Base-by-base conservation (phyloP, 345 rosid genomes). In the Brassica carinata region DNA sequence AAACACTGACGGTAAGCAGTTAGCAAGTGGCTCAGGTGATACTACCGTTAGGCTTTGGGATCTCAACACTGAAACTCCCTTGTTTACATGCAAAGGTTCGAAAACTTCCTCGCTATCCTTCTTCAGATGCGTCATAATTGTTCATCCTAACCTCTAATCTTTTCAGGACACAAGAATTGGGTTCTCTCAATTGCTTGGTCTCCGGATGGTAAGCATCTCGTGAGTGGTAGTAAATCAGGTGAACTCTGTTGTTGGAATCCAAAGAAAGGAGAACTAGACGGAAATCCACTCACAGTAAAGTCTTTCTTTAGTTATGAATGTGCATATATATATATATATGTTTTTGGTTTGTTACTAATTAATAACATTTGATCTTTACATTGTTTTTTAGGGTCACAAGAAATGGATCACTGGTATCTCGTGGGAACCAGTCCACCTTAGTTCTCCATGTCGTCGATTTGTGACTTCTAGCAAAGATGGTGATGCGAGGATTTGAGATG, bases 1-100 rank as follows among this genome's bases (percentile, higher is more conserved):
- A n/a, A n/a, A n/a, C n/a, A n/a, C 98, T 48, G 97, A 96, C 51
- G 97, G 99, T 66, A 84, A 85, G 48, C 95, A 87, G 15, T 86
- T 96, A 87, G 99, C 98, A 2, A 96, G 98, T 88, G 97, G 98
- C 71, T 96, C 97, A 4, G 98, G 98, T 73, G 99, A 96, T 82
- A 91, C 97, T 58, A 92, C 97, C 53, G 97, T 96, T 78, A 88
- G 98, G 69, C 82, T 96, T 59, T 96, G 98, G 98, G 99, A 96
- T 88, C 91, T 94, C 67, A 88, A 79, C 71, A 96, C 96, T 29
- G 94, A 96, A 85, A 94, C 98, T 43, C 98, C 97, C 59, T 75
- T 92, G 92, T 96, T 90, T 86, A 94, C 95, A 58, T 94, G 97
- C 80, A 86, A 86, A 87, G 99, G 99, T 93, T 80, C 4, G 75